Base-by-base conservation (phyloP, 2,329 filamentous ascomycete genomes). In the Colletotrichum sansevieriae region DNA sequence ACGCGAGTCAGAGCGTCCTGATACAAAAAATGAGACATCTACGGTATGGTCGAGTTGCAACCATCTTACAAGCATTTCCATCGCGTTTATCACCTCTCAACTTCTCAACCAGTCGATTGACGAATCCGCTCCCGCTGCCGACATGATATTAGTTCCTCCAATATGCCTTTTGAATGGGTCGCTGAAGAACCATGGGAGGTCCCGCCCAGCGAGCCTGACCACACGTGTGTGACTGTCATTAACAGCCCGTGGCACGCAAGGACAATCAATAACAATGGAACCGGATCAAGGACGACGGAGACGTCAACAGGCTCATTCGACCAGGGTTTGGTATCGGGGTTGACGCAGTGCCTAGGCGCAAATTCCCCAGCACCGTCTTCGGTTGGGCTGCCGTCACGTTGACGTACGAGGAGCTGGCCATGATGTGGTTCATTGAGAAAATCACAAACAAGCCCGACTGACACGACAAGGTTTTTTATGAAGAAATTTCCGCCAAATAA, bases 371-470 rank as follows among this genome's bases (percentile, higher is more conserved):
- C 20, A 54, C 62, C 12, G 41, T 65, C 1, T 18, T 25, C 6
- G 46, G 55, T 25, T 71, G 59, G 63, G 10, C 29, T 1, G 70
- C 58, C 4, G n/a, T 22, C 12, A 71, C 68, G 0, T 35, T 71
- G 59, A 70, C 63, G 3, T 60, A 41, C 15, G 41, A 63, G 29
- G 72, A 75, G 57, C 43, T 71, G 12, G 70, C 65, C 63, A 77
- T 76, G 72, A 59, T 77, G 66, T 66, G 70, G 43, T 72, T 76
- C n/a, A 71, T 77, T 43, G 73, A 76, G 20, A 33, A 68, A 39
- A 70, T 77, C 51, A 75, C 74, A 18, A 74, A 77, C 61, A 77
- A 76, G 63, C 72, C 72, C 4, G 65, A 72, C 20, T 77, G 75
- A 74, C 57, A 76, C 4, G 58, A 47, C 22, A 78, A 78, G 52